Base-by-base conservation (phyloP, 108 stramenopile species). In the Skeletonema menzelii region DNA sequence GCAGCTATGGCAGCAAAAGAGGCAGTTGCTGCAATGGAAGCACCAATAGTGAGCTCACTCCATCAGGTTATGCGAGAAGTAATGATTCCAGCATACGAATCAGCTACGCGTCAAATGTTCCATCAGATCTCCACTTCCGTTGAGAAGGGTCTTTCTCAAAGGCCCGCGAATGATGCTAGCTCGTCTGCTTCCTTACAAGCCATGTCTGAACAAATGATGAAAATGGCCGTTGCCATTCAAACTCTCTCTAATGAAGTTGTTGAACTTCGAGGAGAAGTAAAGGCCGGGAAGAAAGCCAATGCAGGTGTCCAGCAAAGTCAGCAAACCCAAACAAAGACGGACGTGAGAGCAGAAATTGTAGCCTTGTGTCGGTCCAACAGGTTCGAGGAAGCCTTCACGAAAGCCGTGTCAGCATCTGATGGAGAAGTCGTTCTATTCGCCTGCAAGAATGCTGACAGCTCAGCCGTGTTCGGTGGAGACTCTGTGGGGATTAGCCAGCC, bases 341-440 rank as follows among this genome's bases (percentile, higher is more conserved):
- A 61, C 11, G 27, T 81, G 3, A 85, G 87, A 3, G 64, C 82
- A n/a, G 84, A 90, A 76, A 86, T 95, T 31, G 38, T 70, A 26
- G 58, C 46, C 0, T 75, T 93, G 13, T 66, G 89, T 38, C 65
- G 67, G 40, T 30, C 75, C 24, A 69, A 67, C 34, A 63, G 87
- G 24, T 95, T 77, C 73, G 92, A 93, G 49, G 81, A 80, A 26
- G 92, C 89, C 20, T 95, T 95, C 73, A 92, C 89, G 32, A 89
- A 86, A 62, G 95, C 95, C 11, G 77, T 93, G 10, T 77, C 86
- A 34, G 87, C 88, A 26, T 65, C 84, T 0, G 85, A 86, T 40
- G 77, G 86, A 10, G 91, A 89, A 31, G 66, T 95, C 70, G 88
- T 86, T 14, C 55, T 95, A 2, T 93, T 86, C 55, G 77, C 71